A percentile compares a stretch with the other conserved stretches of the same genome.
Evolutionary conservation across 495 filamentous ascomycete species (phyloP).

Genomic region (Aspergillus asperescens): DNA sequence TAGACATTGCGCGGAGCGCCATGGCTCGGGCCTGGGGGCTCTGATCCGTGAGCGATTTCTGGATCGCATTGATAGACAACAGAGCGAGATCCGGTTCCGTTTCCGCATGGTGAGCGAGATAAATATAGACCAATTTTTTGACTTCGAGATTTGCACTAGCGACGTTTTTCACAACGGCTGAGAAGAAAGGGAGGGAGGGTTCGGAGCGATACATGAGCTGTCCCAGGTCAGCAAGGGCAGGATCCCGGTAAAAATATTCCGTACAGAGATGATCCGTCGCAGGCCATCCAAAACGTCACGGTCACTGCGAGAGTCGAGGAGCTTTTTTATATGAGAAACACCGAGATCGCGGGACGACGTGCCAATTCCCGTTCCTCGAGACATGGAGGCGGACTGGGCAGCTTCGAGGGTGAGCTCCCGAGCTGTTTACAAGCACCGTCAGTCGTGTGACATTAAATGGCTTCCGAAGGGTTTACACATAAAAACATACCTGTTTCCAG

Average conservation of each 20-base stretch:
- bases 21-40: constrained; percentile 87
- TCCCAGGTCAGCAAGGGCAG: constrained; percentile 19
- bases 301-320: constrained; percentile 90
- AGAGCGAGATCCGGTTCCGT: constrained; percentile 90
- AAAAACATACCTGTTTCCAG: constrained; percentile 74
- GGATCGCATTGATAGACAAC: constrained; percentile 95
- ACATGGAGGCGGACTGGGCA: constrained; percentile 67
- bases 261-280: constrained; percentile 82
- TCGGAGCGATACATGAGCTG: constrained; percentile 91
- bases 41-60: constrained; percentile 88
- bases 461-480: not conserved
- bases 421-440: constrained; percentile 50
- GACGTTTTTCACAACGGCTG: constrained; percentile 92
- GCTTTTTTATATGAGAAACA: constrained; percentile 74
- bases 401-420: constrained; percentile 96
- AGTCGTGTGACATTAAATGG: not conserved
- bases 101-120: constrained; percentile 92
- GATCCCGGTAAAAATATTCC: constrained; percentile 17
- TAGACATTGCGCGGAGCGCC: constrained; percentile 90
- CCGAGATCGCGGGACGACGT: constrained; percentile 43
- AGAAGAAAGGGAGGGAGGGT: constrained; percentile 81
- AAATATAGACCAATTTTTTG: constrained; percentile 97
- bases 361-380: constrained; percentile 36
- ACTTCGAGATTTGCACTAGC: constrained; percentile 86
- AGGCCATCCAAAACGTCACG: constrained; percentile 88